A percentile compares a stretch with the other conserved stretches of the same genome.
Conservation (phyloP, 2,329 filamentous ascomycete species). For the Botrytis medusae region DNA sequence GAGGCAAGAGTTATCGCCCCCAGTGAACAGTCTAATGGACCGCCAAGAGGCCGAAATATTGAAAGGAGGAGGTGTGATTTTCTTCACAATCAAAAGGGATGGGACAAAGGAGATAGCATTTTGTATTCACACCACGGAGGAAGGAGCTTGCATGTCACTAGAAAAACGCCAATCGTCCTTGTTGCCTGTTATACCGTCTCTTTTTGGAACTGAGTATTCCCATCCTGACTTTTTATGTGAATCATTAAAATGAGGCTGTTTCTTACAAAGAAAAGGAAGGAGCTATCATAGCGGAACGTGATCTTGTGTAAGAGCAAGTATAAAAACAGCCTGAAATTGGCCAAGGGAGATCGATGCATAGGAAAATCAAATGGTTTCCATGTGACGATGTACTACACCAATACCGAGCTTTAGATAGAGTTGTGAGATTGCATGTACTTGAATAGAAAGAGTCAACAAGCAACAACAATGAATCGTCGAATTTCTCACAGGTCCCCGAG, state of each 20-base stretch:
- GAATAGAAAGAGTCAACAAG: not conserved
- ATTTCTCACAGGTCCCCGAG: not conserved
- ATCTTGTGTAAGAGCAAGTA: not conserved
- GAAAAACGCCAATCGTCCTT: constrained; percentile 6
- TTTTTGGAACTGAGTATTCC: not conserved
- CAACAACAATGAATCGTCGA: not conserved
- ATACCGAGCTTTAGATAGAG: not conserved
- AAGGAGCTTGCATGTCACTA: constrained; percentile 4
- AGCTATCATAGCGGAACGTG: not conserved
- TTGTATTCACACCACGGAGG: not conserved
- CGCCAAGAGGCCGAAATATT: not conserved
- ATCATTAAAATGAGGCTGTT: constrained; percentile 22
- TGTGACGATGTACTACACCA: constrained; percentile 7
- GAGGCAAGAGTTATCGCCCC: not conserved
- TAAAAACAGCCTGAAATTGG: not conserved
- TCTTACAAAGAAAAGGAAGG: not conserved
- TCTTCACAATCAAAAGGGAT: not conserved
- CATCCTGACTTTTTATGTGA: not conserved
- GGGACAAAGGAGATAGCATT: not conserved
- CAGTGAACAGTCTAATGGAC: not conserved
- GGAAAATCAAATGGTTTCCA: not conserved
- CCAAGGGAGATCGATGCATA: not conserved
- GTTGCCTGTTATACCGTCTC: constrained; percentile 9
- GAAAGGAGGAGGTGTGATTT: not conserved
- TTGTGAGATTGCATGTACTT: not conserved